Percentiles rank a stretch among this genome's conserved stretches.
Evolutionary conservation across 352 stramenopile species (phyloP).

Genomic region (Saprolegnia diclina): DNA sequence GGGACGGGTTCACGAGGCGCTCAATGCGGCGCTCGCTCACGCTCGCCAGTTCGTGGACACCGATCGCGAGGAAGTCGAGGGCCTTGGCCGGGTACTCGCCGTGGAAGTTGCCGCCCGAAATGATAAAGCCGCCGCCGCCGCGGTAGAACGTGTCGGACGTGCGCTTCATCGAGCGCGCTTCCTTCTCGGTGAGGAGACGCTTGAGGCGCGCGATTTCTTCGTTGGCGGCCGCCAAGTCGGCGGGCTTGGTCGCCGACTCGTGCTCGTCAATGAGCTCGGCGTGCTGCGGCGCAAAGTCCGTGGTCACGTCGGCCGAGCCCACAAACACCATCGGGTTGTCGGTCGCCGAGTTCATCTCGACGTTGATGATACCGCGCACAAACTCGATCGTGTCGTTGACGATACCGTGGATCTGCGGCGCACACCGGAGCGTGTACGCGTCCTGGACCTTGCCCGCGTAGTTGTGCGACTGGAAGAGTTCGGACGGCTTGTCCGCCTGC

Average conservation of each 20-base stretch:
- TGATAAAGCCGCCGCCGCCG: slow-evolving; percentile 72
- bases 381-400: slow-evolving; percentile 85
- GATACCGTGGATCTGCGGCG: slow-evolving; percentile 84
- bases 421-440: slow-evolving; percentile 84
- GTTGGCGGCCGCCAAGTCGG: slow-evolving; percentile 62
- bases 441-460: slow-evolving; percentile 87
- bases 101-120: slow-evolving; percentile 88
- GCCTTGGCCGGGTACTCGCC: slow-evolving; percentile 87
- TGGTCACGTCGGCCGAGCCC: slow-evolving; percentile 57
- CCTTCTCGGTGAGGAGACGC: slow-evolving; percentile 44
- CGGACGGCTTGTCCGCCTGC: slow-evolving; percentile 64
- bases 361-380: slow-evolving; percentile 74
- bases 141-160: slow-evolving; percentile 79
- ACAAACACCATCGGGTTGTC: slow-evolving; percentile 90
- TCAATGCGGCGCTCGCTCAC: slow-evolving; percentile 85
- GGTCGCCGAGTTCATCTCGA: slow-evolving; percentile 87
- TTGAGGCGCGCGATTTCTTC: slow-evolving; percentile 72
- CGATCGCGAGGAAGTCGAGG: slow-evolving; percentile 86
- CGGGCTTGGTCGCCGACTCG: slow-evolving; percentile 38
- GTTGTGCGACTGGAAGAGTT: slow-evolving; percentile 84
- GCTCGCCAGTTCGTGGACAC: slow-evolving; percentile 74
- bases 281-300: slow-evolving; percentile 43
- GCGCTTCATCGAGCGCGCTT: slow-evolving; percentile 61
- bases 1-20: slow-evolving; percentile 78
- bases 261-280: slow-evolving; percentile 28